Evolutionary conservation across 306 rosid species (phyloP), one percentile per base, ranked within the genome.

Genomic region (Quercus ilex): DNA sequence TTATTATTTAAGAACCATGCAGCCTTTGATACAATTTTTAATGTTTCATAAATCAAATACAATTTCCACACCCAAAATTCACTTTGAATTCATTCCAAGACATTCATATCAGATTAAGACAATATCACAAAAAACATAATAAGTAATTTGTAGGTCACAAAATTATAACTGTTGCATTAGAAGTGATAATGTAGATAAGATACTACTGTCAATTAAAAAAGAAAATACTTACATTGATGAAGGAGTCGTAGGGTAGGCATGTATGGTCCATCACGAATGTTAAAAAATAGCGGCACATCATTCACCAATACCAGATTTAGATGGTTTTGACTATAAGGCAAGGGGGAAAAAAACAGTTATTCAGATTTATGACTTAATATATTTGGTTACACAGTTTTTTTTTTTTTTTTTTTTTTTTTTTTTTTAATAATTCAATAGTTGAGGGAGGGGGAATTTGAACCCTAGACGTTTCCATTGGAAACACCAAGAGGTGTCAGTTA

Each of bases 211-310:
- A 60, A 25, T 60, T 62, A 78, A 75, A 64, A 60, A 78, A 67
- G 35, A 77, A 55, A 4, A 63, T 13, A 87, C 85, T 71, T 90
- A 95, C 99, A 95, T 83, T 93, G 99, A 83, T 95, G 99, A 71
- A 95, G 99, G 67, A 95, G 93, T 69, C 99, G 90, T 76, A 95
- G 82, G 26, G 99, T 95, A 60, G 99, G 99, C 98, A 95, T 95
- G 83, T 95, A 95, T 20, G 99, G 98, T 46, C 99, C 99, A 84
- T 95, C 99, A 19, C 98, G 98, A 74, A 95, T 82, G 78, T 90
- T 95, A 87, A 95, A 95, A 85, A 95, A 95, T 71, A 95, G 86
- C 6, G 99, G 99, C 87, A 92, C 94, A 0, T 86, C 93, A 90
- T 92, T 95, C 84, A 95, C 98, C 80, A 95, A 86, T 23, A 95